These are phyloP conservation scores for Poterioochromonas sp. DNA, from an alignment of 352 stramenopile genomes.

Conservation along the genomic window DNA sequence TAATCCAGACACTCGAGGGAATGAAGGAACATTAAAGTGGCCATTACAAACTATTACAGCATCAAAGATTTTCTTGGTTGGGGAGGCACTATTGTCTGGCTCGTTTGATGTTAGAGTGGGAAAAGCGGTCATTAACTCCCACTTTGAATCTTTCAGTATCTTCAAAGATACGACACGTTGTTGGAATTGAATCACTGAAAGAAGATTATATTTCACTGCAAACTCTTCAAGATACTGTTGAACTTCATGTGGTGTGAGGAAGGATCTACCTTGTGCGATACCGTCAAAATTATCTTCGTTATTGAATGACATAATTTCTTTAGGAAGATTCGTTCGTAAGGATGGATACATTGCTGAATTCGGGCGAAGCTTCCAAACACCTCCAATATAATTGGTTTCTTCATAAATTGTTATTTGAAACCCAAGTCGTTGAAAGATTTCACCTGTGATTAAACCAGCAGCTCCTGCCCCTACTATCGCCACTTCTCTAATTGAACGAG, in stretches of 20 bases:
- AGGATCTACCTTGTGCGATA: constrained; percentile 32
- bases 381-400: constrained; percentile 28
- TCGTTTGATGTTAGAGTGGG: constrained; percentile 9
- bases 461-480: constrained; percentile 32
- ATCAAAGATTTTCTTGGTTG: too few relatives aligned
- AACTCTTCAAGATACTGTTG: constrained; percentile 47
- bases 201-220: constrained; percentile 40
- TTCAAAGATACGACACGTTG: constrained; percentile 29
- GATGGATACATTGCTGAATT: constrained; percentile 44
- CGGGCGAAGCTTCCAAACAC: constrained; percentile 34
- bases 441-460: constrained; percentile 32
- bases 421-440: constrained; percentile 19
- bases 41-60: constrained; percentile 50
- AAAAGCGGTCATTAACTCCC: constrained; percentile 10
- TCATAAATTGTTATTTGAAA: constrained; percentile 37
- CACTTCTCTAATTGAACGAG: too few relatives aligned
- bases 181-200: constrained; percentile 39
- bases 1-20: constrained; percentile 35
- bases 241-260: constrained; percentile 44
- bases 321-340: constrained; percentile 51
- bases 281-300: constrained; percentile 43
- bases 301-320: constrained; percentile 49
- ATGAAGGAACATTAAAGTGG: constrained; percentile 46
- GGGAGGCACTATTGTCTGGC: too few relatives aligned
- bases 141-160: neutral